Evolutionary conservation across 164 flowering plant genomes (phyloP), one percentile per base, ranked within the genome.

Genomic region (Tetracentron sinense): DNA sequence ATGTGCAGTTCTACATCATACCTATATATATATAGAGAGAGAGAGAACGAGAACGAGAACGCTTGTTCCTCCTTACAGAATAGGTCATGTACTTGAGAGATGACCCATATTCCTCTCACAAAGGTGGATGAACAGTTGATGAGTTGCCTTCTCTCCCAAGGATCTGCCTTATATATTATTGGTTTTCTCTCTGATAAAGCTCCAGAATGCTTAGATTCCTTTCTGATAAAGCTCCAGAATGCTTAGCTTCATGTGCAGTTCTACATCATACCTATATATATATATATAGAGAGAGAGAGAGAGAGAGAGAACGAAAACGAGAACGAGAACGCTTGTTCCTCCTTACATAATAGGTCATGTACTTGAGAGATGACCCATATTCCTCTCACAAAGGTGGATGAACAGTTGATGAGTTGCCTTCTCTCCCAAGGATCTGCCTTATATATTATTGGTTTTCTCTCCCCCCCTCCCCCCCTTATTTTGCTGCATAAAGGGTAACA

Each of bases 171-270:
- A 49, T 21, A 6, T 20, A 12, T 49, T 49, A 2, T 25, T 49
- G 25, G n/a, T n/a, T n/a, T 35, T 26, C 38, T 17, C 58, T 47
- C 61, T 17, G 52, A 47, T 2, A 64, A 48, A 21, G 69, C 61
- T 19, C 55, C 48, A 26, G 58, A 63, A 15, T 7, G 30, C 55
- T n/a, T n/a, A n/a, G 29, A 22, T 60, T 35, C 19, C 38, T 17
- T 63, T 47, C 61, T 17, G 52, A 47, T 2, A 64, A 48, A 21
- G 69, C 61, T 19, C 55, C 48, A 26, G 58, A 63, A 15, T 7
- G 30, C 55, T 53, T 12, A 19, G 62, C 27, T 3, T 56, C 63
- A 49, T 50, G 63, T n/a, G 58, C 42, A 3, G 6, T 52, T 20
- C 22, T 8, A 6, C 22, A 14, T 0, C 23, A 10, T 20, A 42